Percentiles rank a stretch among this genome's conserved stretches.
Evolutionary conservation across 2,329 filamentous ascomycete species (phyloP).

Genomic region (Aspergillus japonicus): DNA sequence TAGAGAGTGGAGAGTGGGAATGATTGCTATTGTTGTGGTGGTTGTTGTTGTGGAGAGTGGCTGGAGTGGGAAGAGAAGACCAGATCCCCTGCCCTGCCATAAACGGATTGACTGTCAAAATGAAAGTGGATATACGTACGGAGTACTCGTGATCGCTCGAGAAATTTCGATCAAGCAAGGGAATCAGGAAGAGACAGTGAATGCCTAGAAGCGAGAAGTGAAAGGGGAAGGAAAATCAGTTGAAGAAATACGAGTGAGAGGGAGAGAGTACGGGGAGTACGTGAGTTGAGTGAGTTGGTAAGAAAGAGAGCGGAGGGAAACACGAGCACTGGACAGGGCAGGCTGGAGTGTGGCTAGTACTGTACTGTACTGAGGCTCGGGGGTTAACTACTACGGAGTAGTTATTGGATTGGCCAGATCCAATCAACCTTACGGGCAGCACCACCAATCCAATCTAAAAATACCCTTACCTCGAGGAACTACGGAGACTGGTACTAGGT

Average conservation of each 20-base stretch:
- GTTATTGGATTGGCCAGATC: background rate
- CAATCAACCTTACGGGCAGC: background rate
- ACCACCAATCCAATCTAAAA: background rate
- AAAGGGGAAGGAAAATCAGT: background rate
- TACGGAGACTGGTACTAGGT: too few species aligned
- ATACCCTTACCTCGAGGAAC: too few species aligned
- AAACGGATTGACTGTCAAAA: background rate
- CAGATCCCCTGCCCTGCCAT: background rate
- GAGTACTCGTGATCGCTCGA: background rate
- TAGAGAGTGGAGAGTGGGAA: background rate
- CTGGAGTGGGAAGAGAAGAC: background rate
- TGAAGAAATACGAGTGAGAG: background rate
- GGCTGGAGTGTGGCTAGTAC: slow-evolving; percentile 16
- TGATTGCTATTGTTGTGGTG: background rate
- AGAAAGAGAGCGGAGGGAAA: slow-evolving; percentile 4
- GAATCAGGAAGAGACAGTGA: slow-evolving; percentile 5
- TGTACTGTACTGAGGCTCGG: background rate
- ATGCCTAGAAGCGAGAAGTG: background rate
- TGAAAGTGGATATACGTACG: background rate
- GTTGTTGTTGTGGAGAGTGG: background rate
- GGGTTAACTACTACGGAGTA: too few species aligned
- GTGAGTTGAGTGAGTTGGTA: background rate
- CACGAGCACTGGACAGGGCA: slow-evolving; percentile 5
- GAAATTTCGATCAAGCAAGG: background rate
- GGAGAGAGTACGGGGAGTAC: background rate